Conservation (phyloP, 2,329 filamentous ascomycete genomes). For the Biscogniauxia marginata region DNA sequence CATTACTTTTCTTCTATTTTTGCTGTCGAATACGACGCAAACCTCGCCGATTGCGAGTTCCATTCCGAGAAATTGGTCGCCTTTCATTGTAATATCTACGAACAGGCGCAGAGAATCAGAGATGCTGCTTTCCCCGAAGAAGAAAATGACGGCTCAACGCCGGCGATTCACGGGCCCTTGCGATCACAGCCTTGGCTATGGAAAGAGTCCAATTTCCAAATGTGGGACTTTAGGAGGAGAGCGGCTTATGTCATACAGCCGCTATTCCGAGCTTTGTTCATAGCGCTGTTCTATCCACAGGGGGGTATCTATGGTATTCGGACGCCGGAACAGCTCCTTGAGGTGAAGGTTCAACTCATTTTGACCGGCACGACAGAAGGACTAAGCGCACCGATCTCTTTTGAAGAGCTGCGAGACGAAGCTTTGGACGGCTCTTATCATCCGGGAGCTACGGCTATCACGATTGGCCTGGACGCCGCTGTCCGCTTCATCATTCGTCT, state of each 20-base stretch:
- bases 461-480: conserved; percentile 1
- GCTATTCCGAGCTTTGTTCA: too few relatives aligned
- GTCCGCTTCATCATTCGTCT: conserved; percentile 7
- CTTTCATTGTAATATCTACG: conserved; percentile 6
- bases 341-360: conserved; percentile 6
- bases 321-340: not conserved
- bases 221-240: too few relatives aligned
- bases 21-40: not conserved
- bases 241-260: too few relatives aligned
- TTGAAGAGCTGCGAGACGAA: conserved; percentile 9
- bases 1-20: conserved; percentile 1
- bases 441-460: conserved; percentile 3
- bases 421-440: conserved; percentile 1
- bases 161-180: conserved; percentile 1
- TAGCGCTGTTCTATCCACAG: not conserved
- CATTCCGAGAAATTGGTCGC: not conserved
- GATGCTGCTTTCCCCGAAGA: conserved; percentile 1
- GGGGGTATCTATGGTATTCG: not conserved
- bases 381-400: conserved; percentile 8
- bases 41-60: not conserved
- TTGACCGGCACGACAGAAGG: conserved; percentile 8
- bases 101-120: conserved; percentile 4
- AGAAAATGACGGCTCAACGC: not conserved
- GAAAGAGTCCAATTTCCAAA: too few relatives aligned
- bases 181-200: conserved; percentile 1